phyloP scores from a whole-genome alignment of 2,329 filamentous ascomycete genomes.

The Diaporthe longicolla region DNA sequence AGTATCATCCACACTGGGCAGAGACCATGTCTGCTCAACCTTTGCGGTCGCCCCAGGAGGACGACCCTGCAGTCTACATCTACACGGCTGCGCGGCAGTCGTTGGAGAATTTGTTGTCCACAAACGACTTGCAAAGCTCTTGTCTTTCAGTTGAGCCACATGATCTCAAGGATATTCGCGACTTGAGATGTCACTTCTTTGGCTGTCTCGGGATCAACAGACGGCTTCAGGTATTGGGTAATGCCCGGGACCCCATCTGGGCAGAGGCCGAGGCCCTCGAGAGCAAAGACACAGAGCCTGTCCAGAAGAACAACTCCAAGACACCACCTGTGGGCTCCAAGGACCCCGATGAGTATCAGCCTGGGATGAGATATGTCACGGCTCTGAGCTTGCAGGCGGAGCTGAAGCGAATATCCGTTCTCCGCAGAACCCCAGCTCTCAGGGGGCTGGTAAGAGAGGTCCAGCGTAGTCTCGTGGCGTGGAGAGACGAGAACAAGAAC shows the following conservation, averaged over 20 bases:
- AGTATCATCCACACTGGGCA: not conserved
- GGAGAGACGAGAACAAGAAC: constrained; percentile 11
- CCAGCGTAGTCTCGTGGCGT: constrained; percentile 15
- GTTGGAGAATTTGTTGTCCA: not conserved
- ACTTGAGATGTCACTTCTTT: constrained; percentile 37
- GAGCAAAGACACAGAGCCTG: constrained; percentile 18
- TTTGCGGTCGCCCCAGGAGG: not conserved
- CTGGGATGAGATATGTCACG: constrained; percentile 38
- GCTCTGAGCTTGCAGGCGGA: constrained; percentile 34
- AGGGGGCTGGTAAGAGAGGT: constrained; percentile 25
- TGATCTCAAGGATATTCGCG: constrained; percentile 11
- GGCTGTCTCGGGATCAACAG: constrained; percentile 31
- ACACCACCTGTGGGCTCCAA: not conserved
- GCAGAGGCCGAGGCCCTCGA: constrained; percentile 10
- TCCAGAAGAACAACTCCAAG: constrained; percentile 3
- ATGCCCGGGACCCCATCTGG: constrained; percentile 25
- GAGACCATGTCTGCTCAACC: constrained; percentile 13
- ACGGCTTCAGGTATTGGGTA: constrained; percentile 26
- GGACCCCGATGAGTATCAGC: not conserved
- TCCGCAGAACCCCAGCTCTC: constrained; percentile 36
- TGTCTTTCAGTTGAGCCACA: constrained; percentile 30
- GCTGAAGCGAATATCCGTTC: constrained; percentile 32
- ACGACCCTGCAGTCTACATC: constrained; percentile 2
- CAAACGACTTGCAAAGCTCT: constrained; percentile 7
- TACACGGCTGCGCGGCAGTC: constrained; percentile 21